Percentiles rank a stretch among this genome's conserved stretches.
Conservation (phyloP, 805 yeast species). For the Torulaspora maleeae region DNA sequence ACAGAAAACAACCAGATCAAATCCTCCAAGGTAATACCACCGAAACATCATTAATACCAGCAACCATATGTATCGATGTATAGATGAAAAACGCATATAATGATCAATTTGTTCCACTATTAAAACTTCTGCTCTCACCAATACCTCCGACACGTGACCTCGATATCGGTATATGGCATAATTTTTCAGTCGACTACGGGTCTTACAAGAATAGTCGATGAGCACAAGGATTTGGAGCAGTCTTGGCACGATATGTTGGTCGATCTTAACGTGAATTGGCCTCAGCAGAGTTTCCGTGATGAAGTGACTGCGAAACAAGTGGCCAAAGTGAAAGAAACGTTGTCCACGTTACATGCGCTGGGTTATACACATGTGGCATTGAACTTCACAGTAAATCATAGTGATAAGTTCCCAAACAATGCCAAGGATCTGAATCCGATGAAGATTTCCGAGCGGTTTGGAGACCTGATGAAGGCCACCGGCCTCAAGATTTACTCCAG, state of each 20-base stretch:
- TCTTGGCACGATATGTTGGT: constrained; percentile 40
- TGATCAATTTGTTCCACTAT: background rate
- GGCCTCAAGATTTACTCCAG: constrained; percentile 57
- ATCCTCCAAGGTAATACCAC: constrained; percentile 22
- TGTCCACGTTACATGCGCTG: constrained; percentile 50
- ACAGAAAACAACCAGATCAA: constrained; percentile 28
- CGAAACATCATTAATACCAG: background rate
- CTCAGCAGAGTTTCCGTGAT: constrained; percentile 45
- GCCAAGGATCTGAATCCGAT: constrained; percentile 43
- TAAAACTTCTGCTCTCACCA: background rate
- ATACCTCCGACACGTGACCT: constrained; percentile 2
- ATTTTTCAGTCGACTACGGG: background rate
- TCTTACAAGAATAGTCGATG: background rate
- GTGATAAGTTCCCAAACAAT: constrained; percentile 49
- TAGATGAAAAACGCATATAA: constrained; percentile 1
- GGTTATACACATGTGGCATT: constrained; percentile 78
- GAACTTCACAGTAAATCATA: constrained; percentile 54
- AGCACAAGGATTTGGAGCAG: background rate
- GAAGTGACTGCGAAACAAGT: constrained; percentile 43
- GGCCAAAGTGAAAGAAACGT: constrained; percentile 42
- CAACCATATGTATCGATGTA: background rate
- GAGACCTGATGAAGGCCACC: constrained; percentile 31
- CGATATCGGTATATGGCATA: background rate
- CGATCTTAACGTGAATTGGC: constrained; percentile 75
- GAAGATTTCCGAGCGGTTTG: constrained; percentile 28